These are phyloP conservation scores for Neurospora tetraspora DNA, from an alignment of 495 filamentous ascomycete genomes.

Conservation along the genomic window DNA sequence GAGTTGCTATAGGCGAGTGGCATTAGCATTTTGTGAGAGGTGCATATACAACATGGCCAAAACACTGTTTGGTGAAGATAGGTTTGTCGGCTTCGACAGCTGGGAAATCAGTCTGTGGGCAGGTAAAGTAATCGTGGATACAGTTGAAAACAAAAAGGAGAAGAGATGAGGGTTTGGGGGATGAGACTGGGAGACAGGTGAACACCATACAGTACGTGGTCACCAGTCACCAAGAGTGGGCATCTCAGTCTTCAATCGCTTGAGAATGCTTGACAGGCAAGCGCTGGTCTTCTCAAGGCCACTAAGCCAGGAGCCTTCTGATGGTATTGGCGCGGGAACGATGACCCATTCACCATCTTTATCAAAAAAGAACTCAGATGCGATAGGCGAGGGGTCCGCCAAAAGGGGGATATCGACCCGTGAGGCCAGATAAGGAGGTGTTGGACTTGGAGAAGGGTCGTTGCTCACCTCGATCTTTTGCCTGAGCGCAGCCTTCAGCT, in stretches of 20 bases:
- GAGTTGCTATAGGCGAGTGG: constrained; percentile 29
- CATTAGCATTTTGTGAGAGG: constrained; percentile 1
- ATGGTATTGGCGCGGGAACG: background rate
- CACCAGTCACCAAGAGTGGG: background rate
- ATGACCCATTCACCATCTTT: background rate
- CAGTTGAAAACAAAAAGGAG: background rate
- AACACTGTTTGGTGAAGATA: background rate
- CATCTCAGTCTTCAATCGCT: background rate
- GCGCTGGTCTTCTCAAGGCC: background rate
- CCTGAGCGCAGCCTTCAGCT: constrained; percentile 35
- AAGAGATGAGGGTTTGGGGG: background rate
- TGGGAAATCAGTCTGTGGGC: background rate
- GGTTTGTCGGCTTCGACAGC: background rate
- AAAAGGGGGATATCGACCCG: background rate
- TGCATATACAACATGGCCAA: background rate
- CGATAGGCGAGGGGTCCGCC: background rate
- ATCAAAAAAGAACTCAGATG: background rate
- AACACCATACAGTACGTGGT: background rate
- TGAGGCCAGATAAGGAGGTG: constrained; percentile 6
- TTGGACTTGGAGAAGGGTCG: constrained; percentile 2
- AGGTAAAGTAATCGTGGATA: background rate
- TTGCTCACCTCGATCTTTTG: constrained; percentile 38
- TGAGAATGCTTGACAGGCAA: background rate
- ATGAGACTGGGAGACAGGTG: background rate
- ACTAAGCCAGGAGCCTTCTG: background rate